Evolutionary conservation across 2,329 filamentous ascomycete genomes (phyloP).

Genomic region (Grosmannia clavigera): DNA sequence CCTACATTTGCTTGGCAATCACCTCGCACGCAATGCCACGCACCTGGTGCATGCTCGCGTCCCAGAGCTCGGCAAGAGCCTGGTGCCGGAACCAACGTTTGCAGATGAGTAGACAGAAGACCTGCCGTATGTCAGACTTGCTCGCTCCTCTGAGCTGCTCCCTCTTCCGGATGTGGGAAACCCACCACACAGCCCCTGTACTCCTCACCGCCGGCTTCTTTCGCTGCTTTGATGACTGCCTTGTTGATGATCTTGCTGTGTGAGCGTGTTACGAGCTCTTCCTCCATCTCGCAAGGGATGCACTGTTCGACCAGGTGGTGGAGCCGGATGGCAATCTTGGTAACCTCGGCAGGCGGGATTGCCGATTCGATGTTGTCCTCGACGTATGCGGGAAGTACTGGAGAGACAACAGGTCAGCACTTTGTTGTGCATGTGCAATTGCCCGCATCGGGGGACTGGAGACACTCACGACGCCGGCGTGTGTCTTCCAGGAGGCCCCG

Average conservation of each 20-base stretch:
- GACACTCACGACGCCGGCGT: constrained; percentile 17
- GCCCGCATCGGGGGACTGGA: not conserved
- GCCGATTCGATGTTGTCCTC: constrained; percentile 49
- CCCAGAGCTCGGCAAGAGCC: constrained; percentile 74
- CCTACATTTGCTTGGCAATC: constrained; percentile 64
- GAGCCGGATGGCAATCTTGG: constrained; percentile 76
- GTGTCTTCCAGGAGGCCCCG: constrained; percentile 20
- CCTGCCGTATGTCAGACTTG: constrained; percentile 14
- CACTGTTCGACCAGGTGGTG: constrained; percentile 85
- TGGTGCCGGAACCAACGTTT: constrained; percentile 69
- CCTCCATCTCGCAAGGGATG: constrained; percentile 80
- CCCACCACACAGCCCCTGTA: constrained; percentile 60
- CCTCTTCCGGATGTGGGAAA: not conserved
- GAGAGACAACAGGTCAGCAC: not conserved
- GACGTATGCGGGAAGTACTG: constrained; percentile 55
- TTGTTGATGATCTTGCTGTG: constrained; percentile 78
- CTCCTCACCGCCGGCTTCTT: constrained; percentile 65
- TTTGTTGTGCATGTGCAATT: too few species aligned
- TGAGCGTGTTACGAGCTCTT: constrained; percentile 58
- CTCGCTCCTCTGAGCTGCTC: not conserved
- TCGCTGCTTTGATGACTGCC: constrained; percentile 68
- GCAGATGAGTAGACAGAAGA: constrained; percentile 67
- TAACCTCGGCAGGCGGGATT: constrained; percentile 68
- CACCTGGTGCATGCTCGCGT: constrained; percentile 69
- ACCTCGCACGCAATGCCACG: constrained; percentile 79